Base-by-base conservation (phyloP, 2,329 filamentous ascomycete species). In the Aspergillus tamarii region DNA sequence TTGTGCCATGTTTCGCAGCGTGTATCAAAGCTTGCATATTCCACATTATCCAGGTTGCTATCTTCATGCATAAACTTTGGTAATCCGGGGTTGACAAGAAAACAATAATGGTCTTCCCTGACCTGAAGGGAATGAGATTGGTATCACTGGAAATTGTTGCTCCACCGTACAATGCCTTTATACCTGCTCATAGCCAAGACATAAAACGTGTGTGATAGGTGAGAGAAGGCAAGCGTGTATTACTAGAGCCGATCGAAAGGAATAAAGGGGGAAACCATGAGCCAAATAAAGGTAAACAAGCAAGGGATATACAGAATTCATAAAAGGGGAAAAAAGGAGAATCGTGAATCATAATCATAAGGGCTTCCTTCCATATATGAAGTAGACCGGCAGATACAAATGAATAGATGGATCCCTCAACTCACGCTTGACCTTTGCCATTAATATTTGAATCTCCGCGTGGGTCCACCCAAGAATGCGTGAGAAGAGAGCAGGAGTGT, bases 311-410 rank as follows among this genome's bases (percentile, higher is more conserved):
- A 19, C 23, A 48, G 14, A 23, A 19, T 8, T 14, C 16, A 48
- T 7, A 7, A 3, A 11, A 48, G 6, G 16, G 23, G 10, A 16
- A 14, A 9, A 8, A 28, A 16, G 2, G 14, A 11, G 30, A 50
- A n/a, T 41, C 39, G 39, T 12, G 2, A 16, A 16, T 28, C 45
- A 19, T 48, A 48, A 55, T 55, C 11, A 39, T 55, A 32, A 11
- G 2, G 52, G 52, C n/a, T 39, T 55, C 4, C 32, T 26, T 16
- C 52, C 52, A n/a, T 32, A 55, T 19, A 55, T 26, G 23, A 55
- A 55, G 28, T 55, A 55, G 7, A 55, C 52, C 12, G 52, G 52
- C 14, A 55, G 52, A 41, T 55, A 55, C 7, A 55, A 16, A 36
- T 55, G 52, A 11, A 55, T 39, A 7, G 52, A 55, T 19, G 52